Evolutionary conservation across 192 early-diverging fungal genomes (phyloP).

Genomic region (Coemansia sp.): DNA sequence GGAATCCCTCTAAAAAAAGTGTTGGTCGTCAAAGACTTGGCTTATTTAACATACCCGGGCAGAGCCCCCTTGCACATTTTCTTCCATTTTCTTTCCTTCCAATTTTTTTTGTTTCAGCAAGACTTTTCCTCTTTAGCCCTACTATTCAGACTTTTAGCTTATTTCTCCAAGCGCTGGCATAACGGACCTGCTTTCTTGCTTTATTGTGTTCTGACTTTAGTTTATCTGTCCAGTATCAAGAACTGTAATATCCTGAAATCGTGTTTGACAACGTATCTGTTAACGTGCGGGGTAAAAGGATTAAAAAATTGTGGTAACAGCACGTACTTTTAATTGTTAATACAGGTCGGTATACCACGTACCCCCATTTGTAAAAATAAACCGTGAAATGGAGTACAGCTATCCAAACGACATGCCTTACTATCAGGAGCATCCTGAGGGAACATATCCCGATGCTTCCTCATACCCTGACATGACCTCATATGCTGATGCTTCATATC

Average conservation of each 20-base stretch:
- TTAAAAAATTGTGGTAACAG: background rate
- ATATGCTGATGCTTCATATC: background rate
- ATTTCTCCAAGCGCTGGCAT: background rate
- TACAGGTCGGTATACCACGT: too few species aligned
- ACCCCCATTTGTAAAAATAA: background rate
- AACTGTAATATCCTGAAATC: too few species aligned
- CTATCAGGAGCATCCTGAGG: background rate
- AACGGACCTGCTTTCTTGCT: too few species aligned
- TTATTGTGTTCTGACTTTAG: too few species aligned
- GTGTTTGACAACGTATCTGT: too few species aligned
- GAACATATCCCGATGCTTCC: too few species aligned
- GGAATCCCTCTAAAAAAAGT: background rate
- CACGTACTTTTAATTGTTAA: background rate
- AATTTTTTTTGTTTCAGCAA: background rate
- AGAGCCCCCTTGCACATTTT: background rate
- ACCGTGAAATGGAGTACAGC: slow-evolving; percentile 8
- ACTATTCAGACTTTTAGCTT: background rate
- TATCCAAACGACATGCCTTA: slow-evolving; percentile 8
- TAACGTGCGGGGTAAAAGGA: background rate
- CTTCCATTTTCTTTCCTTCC: background rate
- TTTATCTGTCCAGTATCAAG: too few species aligned
- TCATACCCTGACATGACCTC: too few species aligned
- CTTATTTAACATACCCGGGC: background rate
- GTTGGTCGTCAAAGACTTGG: background rate
- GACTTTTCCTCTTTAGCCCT: background rate